These are phyloP conservation scores for Arabidopsis hybrid DNA, from an alignment of 441 rosid species.

Conservation along the genomic window DNA sequence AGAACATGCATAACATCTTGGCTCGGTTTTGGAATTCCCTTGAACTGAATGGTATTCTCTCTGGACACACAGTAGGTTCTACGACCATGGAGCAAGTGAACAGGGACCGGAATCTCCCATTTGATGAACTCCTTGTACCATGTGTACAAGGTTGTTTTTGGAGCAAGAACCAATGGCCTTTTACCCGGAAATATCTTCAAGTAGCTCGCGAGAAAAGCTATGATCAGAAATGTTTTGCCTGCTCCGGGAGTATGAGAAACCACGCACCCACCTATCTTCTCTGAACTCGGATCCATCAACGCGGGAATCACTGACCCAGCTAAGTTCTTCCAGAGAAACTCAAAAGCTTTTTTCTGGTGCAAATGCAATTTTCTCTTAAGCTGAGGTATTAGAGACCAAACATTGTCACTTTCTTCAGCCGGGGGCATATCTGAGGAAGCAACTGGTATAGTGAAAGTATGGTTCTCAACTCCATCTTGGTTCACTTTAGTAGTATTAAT, in stretches of 20 bases:
- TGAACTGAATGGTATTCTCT: slow-evolving; percentile 47
- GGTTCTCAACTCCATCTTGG: slow-evolving; percentile 51
- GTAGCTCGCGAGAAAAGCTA: slow-evolving; percentile 92
- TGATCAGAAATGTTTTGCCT: slow-evolving; percentile 90
- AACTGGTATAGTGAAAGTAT: slow-evolving; percentile 43
- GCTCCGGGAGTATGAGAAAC: slow-evolving; percentile 94
- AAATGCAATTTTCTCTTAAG: slow-evolving; percentile 64
- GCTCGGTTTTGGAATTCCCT: slow-evolving; percentile 71
- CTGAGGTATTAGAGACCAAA: slow-evolving; percentile 88
- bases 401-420: slow-evolving; percentile 59
- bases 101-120: slow-evolving; percentile 89
- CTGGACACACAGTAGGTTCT: slow-evolving; percentile 64
- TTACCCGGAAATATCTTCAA: slow-evolving; percentile 86
- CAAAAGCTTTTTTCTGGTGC: slow-evolving; percentile 87
- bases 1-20: slow-evolving; percentile 89
- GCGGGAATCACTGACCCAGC: slow-evolving; percentile 80
- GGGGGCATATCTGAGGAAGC: slow-evolving; percentile 46
- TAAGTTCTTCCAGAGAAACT: slow-evolving; percentile 83
- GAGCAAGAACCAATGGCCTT: slow-evolving; percentile 91
- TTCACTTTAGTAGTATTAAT: slow-evolving; percentile 44
- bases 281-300: slow-evolving; percentile 59
- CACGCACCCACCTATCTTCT: slow-evolving; percentile 81
- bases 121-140: slow-evolving; percentile 98
- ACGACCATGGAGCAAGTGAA: slow-evolving; percentile 89
- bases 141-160: slow-evolving; percentile 91